A percentile compares a stretch with the other conserved stretches of the same genome.
Conservation (phyloP, 495 filamentous ascomycete genomes). For the Staphylotrichum tortipilum region DNA sequence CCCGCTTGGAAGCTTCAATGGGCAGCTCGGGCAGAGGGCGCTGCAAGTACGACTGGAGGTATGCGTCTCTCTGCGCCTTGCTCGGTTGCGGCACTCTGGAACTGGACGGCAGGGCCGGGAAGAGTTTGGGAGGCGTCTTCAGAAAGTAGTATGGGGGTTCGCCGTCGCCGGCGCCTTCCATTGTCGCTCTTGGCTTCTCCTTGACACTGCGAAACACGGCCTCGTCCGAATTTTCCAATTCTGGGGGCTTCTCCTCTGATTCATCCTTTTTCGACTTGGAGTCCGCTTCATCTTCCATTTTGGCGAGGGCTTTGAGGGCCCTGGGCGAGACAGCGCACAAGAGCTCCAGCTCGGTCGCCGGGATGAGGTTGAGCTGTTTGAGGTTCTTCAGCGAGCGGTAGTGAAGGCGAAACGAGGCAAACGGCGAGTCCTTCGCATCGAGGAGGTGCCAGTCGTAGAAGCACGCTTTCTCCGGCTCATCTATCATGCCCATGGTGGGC, state of each 20-base stretch:
- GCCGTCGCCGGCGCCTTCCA: not conserved
- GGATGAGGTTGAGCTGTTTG: slow-evolving; percentile 32
- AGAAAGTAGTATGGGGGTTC: slow-evolving; percentile 12
- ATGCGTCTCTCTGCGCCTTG: slow-evolving; percentile 16
- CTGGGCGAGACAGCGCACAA: slow-evolving; percentile 6
- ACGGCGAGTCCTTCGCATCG: slow-evolving; percentile 41
- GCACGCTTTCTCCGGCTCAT: slow-evolving; percentile 38
- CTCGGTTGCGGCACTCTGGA: slow-evolving; percentile 15
- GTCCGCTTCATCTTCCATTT: not conserved
- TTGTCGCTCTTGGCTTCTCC: not conserved
- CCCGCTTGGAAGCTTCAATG: not conserved
- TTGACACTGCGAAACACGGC: slow-evolving; percentile 8
- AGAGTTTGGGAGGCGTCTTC: slow-evolving; percentile 25
- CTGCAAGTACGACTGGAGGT: slow-evolving; percentile 23
- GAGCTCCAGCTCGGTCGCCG: slow-evolving; percentile 11
- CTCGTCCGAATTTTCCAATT: slow-evolving; percentile 9
- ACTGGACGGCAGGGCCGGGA: slow-evolving; percentile 2
- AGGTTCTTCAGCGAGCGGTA: slow-evolving; percentile 40
- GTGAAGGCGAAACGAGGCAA: slow-evolving; percentile 39
- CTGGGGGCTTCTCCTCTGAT: not conserved
- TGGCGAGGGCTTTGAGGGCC: not conserved
- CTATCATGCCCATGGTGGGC: slow-evolving; percentile 37
- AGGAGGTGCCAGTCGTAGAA: slow-evolving; percentile 41
- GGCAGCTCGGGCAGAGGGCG: slow-evolving; percentile 40
- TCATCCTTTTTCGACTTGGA: not conserved